Evolutionary conservation across 2,329 filamentous ascomycete genomes (phyloP).

Genomic region (Hirsutella minnesotensis): DNA sequence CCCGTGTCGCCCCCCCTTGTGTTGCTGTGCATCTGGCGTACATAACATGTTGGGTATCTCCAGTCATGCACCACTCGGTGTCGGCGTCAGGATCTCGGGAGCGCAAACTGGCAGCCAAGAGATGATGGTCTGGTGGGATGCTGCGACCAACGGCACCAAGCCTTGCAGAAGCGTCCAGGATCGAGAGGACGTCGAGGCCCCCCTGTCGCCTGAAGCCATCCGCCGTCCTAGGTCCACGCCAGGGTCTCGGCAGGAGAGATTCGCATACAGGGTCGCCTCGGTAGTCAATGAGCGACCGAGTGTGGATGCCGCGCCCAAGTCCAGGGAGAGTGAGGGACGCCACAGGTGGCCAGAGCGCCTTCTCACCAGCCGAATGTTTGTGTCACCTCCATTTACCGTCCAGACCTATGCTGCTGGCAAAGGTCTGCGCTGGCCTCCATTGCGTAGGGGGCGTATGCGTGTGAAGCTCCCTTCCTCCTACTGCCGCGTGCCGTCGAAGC

Average conservation of each 20-base stretch:
- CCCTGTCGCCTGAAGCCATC: neutral
- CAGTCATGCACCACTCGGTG: slow-evolving; percentile 1
- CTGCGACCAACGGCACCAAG: neutral
- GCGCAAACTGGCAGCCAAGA: neutral
- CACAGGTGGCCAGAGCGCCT: neutral
- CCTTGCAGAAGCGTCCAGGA: neutral
- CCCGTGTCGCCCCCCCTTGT: slow-evolving; percentile 8
- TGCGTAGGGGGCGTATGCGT: neutral
- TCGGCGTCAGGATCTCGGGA: neutral
- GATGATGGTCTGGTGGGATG: neutral
- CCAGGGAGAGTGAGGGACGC: neutral
- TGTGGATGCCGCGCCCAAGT: neutral
- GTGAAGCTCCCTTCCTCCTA: neutral
- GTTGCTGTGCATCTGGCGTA: slow-evolving; percentile 4
- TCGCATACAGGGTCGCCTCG: neutral
- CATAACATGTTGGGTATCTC: slow-evolving; percentile 4
- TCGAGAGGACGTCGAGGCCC: neutral
- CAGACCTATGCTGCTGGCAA: neutral
- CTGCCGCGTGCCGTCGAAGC: neutral
- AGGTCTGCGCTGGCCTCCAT: neutral
- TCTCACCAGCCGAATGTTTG: slow-evolving; percentile 1
- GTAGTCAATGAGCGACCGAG: neutral
- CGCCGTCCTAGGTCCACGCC: neutral
- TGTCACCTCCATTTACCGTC: slow-evolving; percentile 1
- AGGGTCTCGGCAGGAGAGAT: neutral